phyloP scores from a whole-genome alignment of 768 basidiomycete species.

The Hydnum rufescens region DNA sequence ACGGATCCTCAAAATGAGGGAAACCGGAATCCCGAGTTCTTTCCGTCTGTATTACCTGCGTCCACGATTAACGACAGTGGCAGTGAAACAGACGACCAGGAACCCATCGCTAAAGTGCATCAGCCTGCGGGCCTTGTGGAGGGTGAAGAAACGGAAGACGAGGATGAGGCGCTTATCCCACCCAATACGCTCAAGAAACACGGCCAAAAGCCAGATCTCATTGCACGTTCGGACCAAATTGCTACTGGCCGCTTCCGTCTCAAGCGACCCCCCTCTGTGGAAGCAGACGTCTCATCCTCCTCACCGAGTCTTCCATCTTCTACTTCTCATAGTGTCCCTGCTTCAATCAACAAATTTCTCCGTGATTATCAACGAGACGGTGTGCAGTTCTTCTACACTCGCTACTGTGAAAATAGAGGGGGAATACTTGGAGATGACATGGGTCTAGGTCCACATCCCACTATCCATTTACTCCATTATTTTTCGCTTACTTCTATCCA shows the following conservation, averaged over 20 bases:
- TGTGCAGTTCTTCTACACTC: slow-evolving; percentile 56
- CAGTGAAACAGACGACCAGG: no score
- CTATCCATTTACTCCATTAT: not conserved
- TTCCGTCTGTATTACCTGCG: no score
- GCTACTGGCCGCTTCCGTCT: slow-evolving; percentile 8
- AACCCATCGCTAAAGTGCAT: no score
- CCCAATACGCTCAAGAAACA: not conserved
- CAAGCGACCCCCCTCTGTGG: slow-evolving; percentile 10
- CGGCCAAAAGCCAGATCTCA: slow-evolving; percentile 9
- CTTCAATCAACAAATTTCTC: slow-evolving; percentile 59
- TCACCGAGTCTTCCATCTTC: not conserved
- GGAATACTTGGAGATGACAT: slow-evolving; percentile 85
- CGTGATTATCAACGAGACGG: slow-evolving; percentile 84
- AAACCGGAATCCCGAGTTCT: no score
- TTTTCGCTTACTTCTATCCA: slow-evolving; percentile 5
- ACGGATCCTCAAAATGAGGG: no score
- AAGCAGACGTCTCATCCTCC: not conserved
- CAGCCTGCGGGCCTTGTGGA: not conserved
- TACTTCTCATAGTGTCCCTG: slow-evolving; percentile 13
- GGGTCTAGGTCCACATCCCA: slow-evolving; percentile 36
- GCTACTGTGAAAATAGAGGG: slow-evolving; percentile 47
- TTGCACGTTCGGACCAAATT: slow-evolving; percentile 9
- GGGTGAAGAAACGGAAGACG: not conserved
- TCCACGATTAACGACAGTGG: no score
- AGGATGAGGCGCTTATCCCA: not conserved